Conservation (phyloP, 441 rosid species). For the Geranium incanum region DNA sequence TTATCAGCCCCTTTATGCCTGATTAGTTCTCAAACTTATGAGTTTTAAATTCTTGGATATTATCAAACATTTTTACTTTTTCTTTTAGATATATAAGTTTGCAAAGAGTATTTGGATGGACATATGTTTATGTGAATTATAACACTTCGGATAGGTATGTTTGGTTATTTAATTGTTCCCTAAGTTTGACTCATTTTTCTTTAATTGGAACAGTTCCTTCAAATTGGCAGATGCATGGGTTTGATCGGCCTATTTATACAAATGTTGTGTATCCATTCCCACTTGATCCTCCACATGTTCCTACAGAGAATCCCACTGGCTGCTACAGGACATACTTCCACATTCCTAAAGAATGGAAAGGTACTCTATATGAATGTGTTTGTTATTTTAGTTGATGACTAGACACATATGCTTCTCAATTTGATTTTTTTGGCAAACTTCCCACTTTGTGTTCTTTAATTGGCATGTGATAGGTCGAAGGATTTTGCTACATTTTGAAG, state of each 20-base stretch:
- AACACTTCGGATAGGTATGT: neutral
- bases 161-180: neutral
- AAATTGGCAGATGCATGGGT: conserved; percentile 97
- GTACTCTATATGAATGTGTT: conserved; percentile 31
- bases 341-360: conserved; percentile 80
- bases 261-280: conserved; percentile 74
- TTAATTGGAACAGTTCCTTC: conserved; percentile 79
- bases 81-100: neutral
- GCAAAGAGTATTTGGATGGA: conserved; percentile 6
- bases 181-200: conserved; percentile 15
- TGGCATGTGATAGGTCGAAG: conserved; percentile 63
- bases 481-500: conserved; percentile 92
- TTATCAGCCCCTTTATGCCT: neutral
- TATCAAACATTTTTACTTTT: neutral
- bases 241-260: conserved; percentile 86
- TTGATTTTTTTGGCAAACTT: conserved; percentile 6
- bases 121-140: neutral
- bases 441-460: conserved; percentile 11
- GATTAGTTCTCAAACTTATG: neutral
- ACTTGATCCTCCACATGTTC: conserved; percentile 74
- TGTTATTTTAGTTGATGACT: conserved; percentile 8
- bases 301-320: conserved; percentile 86
- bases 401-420: conserved; percentile 13
- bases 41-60: neutral
- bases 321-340: conserved; percentile 85